Percentiles rank a stretch among this genome's conserved stretches.
Conservation (phyloP, 768 basidiomycete species). For the Candolleomyces eurysporus region DNA sequence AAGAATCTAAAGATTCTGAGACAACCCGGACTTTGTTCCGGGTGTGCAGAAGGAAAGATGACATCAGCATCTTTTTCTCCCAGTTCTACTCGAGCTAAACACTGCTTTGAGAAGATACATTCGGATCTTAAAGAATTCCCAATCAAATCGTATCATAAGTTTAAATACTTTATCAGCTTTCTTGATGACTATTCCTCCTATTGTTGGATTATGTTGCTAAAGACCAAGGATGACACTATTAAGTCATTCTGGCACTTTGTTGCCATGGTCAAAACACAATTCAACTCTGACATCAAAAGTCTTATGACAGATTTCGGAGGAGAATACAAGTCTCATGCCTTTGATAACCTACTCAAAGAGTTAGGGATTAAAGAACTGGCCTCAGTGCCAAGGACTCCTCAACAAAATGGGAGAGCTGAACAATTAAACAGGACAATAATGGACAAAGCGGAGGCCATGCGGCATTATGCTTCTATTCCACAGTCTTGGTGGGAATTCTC, state of each 20-base stretch:
- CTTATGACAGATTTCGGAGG: too few relatives aligned
- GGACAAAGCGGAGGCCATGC: too few relatives aligned
- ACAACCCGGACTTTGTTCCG: background rate
- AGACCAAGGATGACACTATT: background rate
- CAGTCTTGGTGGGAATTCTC: too few relatives aligned
- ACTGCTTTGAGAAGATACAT: background rate
- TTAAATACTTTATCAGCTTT: conserved; percentile 1
- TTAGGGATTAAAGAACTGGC: too few relatives aligned
- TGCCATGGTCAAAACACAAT: background rate
- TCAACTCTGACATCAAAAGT: too few relatives aligned
- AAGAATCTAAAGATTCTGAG: background rate
- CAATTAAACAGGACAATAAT: too few relatives aligned
- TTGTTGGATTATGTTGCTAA: background rate
- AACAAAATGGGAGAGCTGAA: too few relatives aligned
- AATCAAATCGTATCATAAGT: conserved; percentile 1
- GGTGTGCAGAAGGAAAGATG: background rate
- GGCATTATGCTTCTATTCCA: too few relatives aligned
- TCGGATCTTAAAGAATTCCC: background rate
- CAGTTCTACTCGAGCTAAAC: background rate
- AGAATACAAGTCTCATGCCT: too few relatives aligned
- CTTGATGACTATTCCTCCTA: conserved; percentile 4
- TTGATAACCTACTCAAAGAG: too few relatives aligned
- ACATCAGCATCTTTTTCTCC: background rate
- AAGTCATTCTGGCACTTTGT: background rate
- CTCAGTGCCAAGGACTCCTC: too few relatives aligned